A percentile compares a stretch with the other conserved stretches of the same genome.
Evolutionary conservation across 495 filamentous ascomycete genomes (phyloP).

Genomic region (Trichodelitschia bisporula): DNA sequence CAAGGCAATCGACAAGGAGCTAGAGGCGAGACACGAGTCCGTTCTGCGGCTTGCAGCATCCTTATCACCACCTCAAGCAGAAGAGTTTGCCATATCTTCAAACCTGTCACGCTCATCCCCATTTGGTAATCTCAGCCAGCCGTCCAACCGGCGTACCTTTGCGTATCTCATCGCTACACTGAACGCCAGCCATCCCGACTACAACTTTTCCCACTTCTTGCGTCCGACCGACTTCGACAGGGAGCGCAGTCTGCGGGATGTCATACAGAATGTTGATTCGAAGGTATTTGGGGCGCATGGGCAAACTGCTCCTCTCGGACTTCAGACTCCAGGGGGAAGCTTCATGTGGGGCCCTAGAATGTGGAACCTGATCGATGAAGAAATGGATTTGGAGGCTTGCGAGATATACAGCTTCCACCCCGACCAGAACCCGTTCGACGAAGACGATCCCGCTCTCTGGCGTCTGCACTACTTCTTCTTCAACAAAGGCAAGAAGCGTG

Average conservation of each 20-base stretch:
- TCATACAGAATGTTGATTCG: slow-evolving; percentile 67
- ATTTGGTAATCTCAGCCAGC: slow-evolving; percentile 70
- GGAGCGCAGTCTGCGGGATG: slow-evolving; percentile 43
- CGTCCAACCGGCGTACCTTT: slow-evolving; percentile 71
- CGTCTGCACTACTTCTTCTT: slow-evolving; percentile 93
- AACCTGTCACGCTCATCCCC: slow-evolving; percentile 68
- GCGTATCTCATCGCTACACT: slow-evolving; percentile 91
- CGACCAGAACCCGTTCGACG: slow-evolving; percentile 58
- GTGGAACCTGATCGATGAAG: slow-evolving; percentile 76
- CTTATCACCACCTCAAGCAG: slow-evolving; percentile 48
- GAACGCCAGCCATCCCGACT: slow-evolving; percentile 93
- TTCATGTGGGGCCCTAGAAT: slow-evolving; percentile 57
- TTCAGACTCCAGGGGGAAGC: slow-evolving; percentile 12
- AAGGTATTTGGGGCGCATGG: slow-evolving; percentile 38
- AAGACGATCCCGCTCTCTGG: slow-evolving; percentile 87
- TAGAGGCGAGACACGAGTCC: slow-evolving; percentile 74
- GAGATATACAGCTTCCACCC: slow-evolving; percentile 67
- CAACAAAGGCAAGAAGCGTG: slow-evolving; percentile 77
- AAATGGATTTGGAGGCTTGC: slow-evolving; percentile 75
- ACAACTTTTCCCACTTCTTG: slow-evolving; percentile 83
- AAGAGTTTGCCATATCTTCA: slow-evolving; percentile 26
- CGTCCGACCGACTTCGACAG: slow-evolving; percentile 69
- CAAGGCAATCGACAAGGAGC: slow-evolving; percentile 70
- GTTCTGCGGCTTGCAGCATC: slow-evolving; percentile 59
- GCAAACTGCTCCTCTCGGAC: slow-evolving; percentile 4